Conservation (phyloP, 78 protist species). For the Isochrysis galbana region DNA sequence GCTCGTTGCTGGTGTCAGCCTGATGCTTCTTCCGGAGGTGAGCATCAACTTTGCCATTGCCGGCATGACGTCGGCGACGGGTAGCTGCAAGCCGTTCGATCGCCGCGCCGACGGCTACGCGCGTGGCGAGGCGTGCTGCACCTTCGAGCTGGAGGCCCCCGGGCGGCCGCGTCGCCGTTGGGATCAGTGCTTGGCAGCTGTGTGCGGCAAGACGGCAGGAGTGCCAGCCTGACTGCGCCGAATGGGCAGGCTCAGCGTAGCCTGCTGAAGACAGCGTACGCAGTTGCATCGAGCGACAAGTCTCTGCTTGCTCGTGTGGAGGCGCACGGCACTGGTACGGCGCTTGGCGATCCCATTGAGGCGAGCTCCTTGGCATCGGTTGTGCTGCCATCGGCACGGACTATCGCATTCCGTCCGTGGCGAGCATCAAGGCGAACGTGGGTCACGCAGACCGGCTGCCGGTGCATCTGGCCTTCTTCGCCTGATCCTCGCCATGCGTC, state of each 20-base stretch:
- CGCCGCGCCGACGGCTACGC: conserved; percentile 76
- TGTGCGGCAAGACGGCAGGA: background rate
- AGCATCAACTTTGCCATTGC: conserved; percentile 30
- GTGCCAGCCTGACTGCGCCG: background rate
- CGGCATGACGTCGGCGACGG: conserved; percentile 59
- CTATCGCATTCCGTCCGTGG: conserved; percentile 48
- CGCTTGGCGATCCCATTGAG: conserved; percentile 70
- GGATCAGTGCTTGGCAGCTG: background rate
- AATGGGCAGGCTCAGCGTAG: background rate
- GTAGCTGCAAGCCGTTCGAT: conserved; percentile 70
- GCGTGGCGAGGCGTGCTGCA: conserved; percentile 56
- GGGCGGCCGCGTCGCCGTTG: background rate
- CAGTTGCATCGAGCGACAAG: background rate
- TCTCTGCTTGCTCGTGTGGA: conserved; percentile 37
- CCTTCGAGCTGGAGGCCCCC: background rate
- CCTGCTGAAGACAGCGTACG: background rate
- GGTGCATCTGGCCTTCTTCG: background rate
- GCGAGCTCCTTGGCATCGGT: conserved; percentile 15
- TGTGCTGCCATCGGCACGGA: background rate
- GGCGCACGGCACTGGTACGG: conserved; percentile 40
- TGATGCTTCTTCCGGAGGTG: conserved; percentile 48
- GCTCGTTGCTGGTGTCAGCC: conserved; percentile 70
- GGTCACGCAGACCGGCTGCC: conserved; percentile 74
- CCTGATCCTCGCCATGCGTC: background rate
- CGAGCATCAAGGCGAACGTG: conserved; percentile 60